These are phyloP conservation scores for Allium fistulosum DNA, from an alignment of 106 monocot species.

Conservation along the genomic window DNA sequence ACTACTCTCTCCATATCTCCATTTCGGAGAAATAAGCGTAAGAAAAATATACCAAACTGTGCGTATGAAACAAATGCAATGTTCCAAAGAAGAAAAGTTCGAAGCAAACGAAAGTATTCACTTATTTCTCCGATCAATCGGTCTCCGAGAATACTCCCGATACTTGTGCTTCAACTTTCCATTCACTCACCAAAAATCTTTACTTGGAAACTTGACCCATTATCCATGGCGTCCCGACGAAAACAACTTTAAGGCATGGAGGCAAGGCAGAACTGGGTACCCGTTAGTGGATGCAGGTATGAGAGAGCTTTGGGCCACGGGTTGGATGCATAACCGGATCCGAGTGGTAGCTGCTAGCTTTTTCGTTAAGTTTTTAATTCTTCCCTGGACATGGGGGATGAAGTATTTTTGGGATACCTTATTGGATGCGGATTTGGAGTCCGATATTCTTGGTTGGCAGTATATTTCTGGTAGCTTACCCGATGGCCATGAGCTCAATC, in stretches of 20 bases:
- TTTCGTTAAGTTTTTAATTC: constrained; percentile 66
- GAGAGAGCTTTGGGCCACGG: constrained; percentile 96
- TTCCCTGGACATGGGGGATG: constrained; percentile 93
- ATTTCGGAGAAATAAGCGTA: constrained; percentile 84
- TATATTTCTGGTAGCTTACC: constrained; percentile 89
- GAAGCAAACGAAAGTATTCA: constrained; percentile 50
- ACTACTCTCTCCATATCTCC: constrained; percentile 80
- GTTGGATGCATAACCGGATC: constrained; percentile 78
- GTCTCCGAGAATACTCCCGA: constrained; percentile 86
- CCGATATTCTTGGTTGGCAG: constrained; percentile 91
- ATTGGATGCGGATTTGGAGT: constrained; percentile 79
- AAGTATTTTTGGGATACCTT: constrained; percentile 91
- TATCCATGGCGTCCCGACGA: constrained; percentile 76
- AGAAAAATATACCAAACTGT: constrained; percentile 61
- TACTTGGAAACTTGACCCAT: constrained; percentile 61
- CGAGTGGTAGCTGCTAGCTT: constrained; percentile 73
- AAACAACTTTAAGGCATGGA: constrained; percentile 62
- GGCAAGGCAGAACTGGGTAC: constrained; percentile 87
- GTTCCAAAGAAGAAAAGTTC: constrained; percentile 52
- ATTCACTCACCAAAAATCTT: constrained; percentile 68
- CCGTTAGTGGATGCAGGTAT: constrained; percentile 93
- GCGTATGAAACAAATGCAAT: constrained; percentile 62
- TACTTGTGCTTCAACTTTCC: constrained; percentile 95
- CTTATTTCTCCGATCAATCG: constrained; percentile 70
- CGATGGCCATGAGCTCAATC: constrained; percentile 77